Conservation (phyloP, 1,284 basidiomycete species). For the Anthracocystis setariae region DNA sequence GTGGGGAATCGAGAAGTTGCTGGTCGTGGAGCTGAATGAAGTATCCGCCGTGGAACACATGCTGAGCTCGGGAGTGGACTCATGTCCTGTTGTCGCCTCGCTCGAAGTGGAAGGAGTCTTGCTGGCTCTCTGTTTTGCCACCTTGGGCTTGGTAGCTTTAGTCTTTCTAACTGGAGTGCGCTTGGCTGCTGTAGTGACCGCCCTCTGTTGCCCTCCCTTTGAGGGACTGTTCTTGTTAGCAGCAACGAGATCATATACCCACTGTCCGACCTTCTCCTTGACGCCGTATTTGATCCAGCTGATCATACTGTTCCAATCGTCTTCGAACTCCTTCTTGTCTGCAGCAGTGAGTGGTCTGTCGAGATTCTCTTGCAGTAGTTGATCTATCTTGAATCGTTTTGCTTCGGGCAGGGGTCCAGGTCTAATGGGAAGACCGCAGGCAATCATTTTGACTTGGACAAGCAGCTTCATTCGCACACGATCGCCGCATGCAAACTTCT, state of each 20-base stretch:
- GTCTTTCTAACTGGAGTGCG: conserved; percentile 25
- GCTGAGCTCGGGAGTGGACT: conserved; percentile 38
- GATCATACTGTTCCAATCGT: conserved; percentile 47
- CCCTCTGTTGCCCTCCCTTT: conserved; percentile 9
- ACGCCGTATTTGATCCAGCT: conserved; percentile 52
- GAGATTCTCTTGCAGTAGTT: conserved; percentile 24
- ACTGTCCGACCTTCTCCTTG: conserved; percentile 55
- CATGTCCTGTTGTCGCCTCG: conserved; percentile 8
- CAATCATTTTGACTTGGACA: conserved; percentile 32
- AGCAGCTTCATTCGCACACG: conserved; percentile 24
- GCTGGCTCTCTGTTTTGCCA: conserved; percentile 17
- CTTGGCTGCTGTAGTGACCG: conserved; percentile 27
- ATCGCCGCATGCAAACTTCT: conserved; percentile 48
- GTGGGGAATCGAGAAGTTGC: conserved; percentile 20
- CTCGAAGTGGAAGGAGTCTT: conserved; percentile 16
- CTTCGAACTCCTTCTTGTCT: conserved; percentile 32
- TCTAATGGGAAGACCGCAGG: conserved; percentile 1
- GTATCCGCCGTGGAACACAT: conserved; percentile 38
- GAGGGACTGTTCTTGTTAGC: conserved; percentile 26
- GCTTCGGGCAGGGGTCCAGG: not conserved
- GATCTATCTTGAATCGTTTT: conserved; percentile 9
- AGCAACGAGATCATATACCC: conserved; percentile 46
- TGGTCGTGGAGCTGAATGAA: conserved; percentile 19
- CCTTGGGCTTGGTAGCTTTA: conserved; percentile 6
- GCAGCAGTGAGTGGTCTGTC: conserved; percentile 10